Conservation (phyloP, 2,329 filamentous ascomycete genomes). For the Davidsoniella neocaledoniae region DNA sequence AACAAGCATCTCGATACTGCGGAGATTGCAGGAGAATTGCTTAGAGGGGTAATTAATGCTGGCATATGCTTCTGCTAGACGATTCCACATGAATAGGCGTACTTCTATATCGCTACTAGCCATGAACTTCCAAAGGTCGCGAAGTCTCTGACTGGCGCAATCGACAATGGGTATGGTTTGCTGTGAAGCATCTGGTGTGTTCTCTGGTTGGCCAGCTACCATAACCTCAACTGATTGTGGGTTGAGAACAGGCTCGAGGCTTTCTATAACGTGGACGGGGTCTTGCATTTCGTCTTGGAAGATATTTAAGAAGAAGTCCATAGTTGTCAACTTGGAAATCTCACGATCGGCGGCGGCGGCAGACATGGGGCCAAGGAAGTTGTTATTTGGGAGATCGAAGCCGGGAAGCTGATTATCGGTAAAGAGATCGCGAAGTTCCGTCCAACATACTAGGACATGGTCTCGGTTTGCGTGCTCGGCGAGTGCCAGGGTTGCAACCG, state of each 20-base stretch:
- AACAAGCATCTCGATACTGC: slow-evolving; percentile 71
- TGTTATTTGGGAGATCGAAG: slow-evolving; percentile 64
- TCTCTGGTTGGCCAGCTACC: neutral
- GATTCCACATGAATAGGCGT: slow-evolving; percentile 75
- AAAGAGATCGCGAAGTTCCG: slow-evolving; percentile 37
- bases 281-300: slow-evolving; percentile 73
- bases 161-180: slow-evolving; percentile 28
- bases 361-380: slow-evolving; percentile 76
- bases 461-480: slow-evolving; percentile 36
- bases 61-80: slow-evolving; percentile 76
- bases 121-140: slow-evolving; percentile 75
- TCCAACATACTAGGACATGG: slow-evolving; percentile 41
- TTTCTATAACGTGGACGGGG: slow-evolving; percentile 74
- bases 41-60: slow-evolving; percentile 75
- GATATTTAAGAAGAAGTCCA: slow-evolving; percentile 86
- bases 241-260: slow-evolving; percentile 79
- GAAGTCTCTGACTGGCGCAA: slow-evolving; percentile 39
- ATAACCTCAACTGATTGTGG: slow-evolving; percentile 36
- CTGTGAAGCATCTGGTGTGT: slow-evolving; percentile 10
- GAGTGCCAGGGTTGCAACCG: slow-evolving; percentile 35
- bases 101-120: slow-evolving; percentile 66
- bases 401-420: slow-evolving; percentile 23
- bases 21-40: slow-evolving; percentile 71
- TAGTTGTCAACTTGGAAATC: slow-evolving; percentile 79
- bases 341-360: slow-evolving; percentile 72